Percentiles rank a stretch among this genome's conserved stretches.
Evolutionary conservation across 192 early-diverging fungal species (phyloP).

Genomic region (Gryganskiella cystojenkinii): DNA sequence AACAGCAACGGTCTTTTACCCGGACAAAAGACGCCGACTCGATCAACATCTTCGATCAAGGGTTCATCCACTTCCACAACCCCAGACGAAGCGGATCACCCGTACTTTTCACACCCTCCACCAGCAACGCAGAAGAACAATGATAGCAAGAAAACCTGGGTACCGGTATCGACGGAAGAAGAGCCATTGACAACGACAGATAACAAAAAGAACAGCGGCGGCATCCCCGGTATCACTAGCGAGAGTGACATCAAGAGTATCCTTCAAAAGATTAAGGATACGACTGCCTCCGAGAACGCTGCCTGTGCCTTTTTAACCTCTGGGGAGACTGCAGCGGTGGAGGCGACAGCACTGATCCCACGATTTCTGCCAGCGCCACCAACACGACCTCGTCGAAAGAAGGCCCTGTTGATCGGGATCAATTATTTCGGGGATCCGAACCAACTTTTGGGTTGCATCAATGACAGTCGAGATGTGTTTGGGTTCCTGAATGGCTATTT

Average conservation of each 20-base stretch:
- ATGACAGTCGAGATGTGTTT: conserved; percentile 60
- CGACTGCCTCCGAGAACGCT: neutral
- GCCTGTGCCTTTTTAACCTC: neutral
- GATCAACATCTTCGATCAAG: conserved; percentile 15
- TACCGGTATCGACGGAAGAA: neutral
- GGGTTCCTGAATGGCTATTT: conserved; percentile 65
- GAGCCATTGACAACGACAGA: neutral
- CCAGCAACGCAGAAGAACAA: neutral
- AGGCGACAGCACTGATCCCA: conserved; percentile 10
- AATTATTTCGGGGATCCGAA: conserved; percentile 64
- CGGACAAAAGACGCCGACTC: conserved; percentile 35
- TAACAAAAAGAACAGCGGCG: no score
- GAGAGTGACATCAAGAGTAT: neutral
- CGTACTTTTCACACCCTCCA: conserved; percentile 7
- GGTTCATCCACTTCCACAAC: neutral
- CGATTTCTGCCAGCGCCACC: neutral
- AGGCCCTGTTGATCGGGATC: conserved; percentile 70
- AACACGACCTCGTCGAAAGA: conserved; percentile 39
- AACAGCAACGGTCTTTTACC: conserved; percentile 17
- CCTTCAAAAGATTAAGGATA: no score
- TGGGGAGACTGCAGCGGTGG: neutral
- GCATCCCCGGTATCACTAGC: neutral
- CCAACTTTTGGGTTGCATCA: conserved; percentile 54
- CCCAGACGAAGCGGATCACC: conserved; percentile 15
- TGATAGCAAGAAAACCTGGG: neutral